Conservation (phyloP, 495 filamentous ascomycete species). For the Xylaria acuta region DNA sequence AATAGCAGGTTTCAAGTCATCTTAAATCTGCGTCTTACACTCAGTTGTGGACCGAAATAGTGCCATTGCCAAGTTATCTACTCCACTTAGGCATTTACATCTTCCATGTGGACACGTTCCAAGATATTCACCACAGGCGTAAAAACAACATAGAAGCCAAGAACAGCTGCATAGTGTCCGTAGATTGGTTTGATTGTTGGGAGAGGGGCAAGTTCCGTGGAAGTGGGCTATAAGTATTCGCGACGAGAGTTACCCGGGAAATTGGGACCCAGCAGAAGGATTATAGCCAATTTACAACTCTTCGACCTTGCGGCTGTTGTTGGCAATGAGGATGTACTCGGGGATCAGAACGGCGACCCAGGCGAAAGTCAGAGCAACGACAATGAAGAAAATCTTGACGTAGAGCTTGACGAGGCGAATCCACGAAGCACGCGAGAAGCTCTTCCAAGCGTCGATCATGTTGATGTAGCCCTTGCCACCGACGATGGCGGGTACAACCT, state of each 20-base stretch:
- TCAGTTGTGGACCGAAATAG: not conserved
- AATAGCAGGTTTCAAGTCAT: not conserved
- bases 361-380: constrained; percentile 55
- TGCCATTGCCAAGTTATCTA: not conserved
- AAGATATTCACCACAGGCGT: not conserved
- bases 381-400: constrained; percentile 60
- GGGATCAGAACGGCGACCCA: constrained; percentile 51
- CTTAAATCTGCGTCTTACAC: not conserved
- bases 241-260: not conserved
- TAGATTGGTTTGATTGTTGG: not conserved
- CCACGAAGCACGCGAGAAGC: constrained; percentile 69
- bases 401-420: constrained; percentile 71
- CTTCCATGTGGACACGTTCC: not conserved
- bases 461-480: constrained; percentile 72
- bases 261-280: not conserved
- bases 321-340: constrained; percentile 37
- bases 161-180: not conserved
- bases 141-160: not conserved
- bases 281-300: constrained; percentile 12
- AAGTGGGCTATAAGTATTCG: not conserved
- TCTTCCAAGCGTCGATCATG: constrained; percentile 73
- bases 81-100: not conserved
- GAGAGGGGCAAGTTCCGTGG: not conserved
- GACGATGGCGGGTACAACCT: constrained; percentile 62
- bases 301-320: constrained; percentile 37